Percentiles rank a stretch among this genome's conserved stretches.
Conservation (phyloP, 169 alveolate species). For the Eimeria acervulina region DNA sequence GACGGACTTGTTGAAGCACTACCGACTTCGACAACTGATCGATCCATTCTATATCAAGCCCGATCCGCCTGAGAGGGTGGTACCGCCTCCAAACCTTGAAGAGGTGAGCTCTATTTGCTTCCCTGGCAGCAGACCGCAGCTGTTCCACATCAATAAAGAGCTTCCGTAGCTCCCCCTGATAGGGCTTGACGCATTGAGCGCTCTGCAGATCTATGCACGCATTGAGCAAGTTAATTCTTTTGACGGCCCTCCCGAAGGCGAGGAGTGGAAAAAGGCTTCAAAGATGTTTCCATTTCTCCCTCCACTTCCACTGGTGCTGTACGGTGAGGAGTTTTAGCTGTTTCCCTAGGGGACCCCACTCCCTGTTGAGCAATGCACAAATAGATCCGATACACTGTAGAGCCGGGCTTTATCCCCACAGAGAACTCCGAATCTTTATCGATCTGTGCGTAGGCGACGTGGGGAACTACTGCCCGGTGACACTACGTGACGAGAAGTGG, state of each 20-base stretch:
- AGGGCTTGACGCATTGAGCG: not conserved
- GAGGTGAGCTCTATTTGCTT: not conserved
- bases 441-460: constrained; percentile 49
- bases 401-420: not conserved
- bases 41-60: constrained; percentile 74
- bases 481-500: constrained; percentile 79
- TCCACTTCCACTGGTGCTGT: constrained; percentile 71
- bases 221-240: constrained; percentile 63
- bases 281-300: constrained; percentile 73
- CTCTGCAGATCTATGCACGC: constrained; percentile 54
- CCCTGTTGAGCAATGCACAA: not conserved
- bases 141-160: not conserved
- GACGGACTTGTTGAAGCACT: constrained; percentile 72
- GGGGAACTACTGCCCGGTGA: constrained; percentile 80
- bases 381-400: not conserved
- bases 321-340: constrained; percentile 33
- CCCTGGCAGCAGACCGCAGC: not conserved
- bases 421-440: not conserved
- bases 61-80: constrained; percentile 54
- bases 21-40: constrained; percentile 66
- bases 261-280: constrained; percentile 39
- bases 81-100: constrained; percentile 59
- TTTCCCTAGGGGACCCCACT: not conserved
- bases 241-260: constrained; percentile 70
- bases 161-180: not conserved